Conservation (phyloP, 768 basidiomycete species). For the Peribolospora baueri region DNA sequence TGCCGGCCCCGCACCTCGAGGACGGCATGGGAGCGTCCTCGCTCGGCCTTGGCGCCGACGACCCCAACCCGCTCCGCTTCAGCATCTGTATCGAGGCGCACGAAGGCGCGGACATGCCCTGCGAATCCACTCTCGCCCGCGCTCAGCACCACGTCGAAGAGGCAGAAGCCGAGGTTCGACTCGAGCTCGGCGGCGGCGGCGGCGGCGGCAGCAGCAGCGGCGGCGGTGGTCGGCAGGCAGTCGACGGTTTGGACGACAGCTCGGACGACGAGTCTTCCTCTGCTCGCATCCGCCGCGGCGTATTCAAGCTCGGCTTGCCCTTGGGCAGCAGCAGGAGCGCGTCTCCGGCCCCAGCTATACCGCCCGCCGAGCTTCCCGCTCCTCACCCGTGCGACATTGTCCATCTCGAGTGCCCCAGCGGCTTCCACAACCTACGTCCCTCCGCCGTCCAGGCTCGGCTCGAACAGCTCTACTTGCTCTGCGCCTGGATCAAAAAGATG, state of each 20-base stretch:
- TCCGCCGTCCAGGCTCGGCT: constrained; percentile 2
- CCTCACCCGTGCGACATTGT: constrained; percentile 10
- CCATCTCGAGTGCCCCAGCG: constrained; percentile 14
- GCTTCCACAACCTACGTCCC: not conserved
- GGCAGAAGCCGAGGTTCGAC: constrained; percentile 4
- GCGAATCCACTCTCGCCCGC: constrained; percentile 6
- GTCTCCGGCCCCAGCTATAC: too few species aligned
- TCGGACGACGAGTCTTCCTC: not conserved
- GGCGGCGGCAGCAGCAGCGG: not conserved
- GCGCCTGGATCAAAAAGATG: constrained; percentile 12
- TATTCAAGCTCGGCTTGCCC: too few species aligned
- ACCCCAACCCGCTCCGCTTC: constrained; percentile 34
- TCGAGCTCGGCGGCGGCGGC: not conserved
- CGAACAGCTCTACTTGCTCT: constrained; percentile 11
- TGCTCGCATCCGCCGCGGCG: too few species aligned
- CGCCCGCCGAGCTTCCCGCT: not conserved
- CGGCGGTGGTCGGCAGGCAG: not conserved
- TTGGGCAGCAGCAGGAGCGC: too few species aligned
- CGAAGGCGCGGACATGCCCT: constrained; percentile 53
- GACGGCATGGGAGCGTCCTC: not conserved
- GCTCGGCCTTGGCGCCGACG: constrained; percentile 20
- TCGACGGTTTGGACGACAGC: not conserved
- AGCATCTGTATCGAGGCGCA: constrained; percentile 76
- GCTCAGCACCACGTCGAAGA: constrained; percentile 1
- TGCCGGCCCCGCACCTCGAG: constrained; percentile 24